Conservation (phyloP, 2,329 filamentous ascomycete genomes). For the Scopulariopsis brevicaulis region DNA sequence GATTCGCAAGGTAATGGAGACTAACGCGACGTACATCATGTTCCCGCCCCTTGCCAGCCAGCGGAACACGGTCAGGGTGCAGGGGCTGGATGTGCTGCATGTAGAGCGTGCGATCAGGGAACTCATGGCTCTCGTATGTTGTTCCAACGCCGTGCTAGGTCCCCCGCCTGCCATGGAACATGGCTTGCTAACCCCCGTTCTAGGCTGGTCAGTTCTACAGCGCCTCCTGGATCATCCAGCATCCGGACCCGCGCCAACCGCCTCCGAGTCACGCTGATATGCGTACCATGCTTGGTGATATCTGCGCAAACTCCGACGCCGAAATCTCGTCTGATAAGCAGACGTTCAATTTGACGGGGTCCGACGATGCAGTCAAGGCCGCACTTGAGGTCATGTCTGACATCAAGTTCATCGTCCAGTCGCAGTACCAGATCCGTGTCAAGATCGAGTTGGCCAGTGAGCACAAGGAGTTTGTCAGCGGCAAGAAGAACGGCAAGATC, state of each 20-base stretch:
- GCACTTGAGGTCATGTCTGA: constrained; percentile 92
- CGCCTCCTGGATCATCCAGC: constrained; percentile 88
- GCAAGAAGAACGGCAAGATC: constrained; percentile 99
- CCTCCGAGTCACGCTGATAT: constrained; percentile 58
- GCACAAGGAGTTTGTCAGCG: constrained; percentile 98
- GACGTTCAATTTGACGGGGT: constrained; percentile 87
- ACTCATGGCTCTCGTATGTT: constrained; percentile 79
- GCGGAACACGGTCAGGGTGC: constrained; percentile 75
- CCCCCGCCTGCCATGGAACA: neutral
- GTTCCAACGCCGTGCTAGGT: constrained; percentile 7
- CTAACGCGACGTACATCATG: constrained; percentile 89
- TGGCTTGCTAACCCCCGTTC: neutral
- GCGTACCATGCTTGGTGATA: constrained; percentile 83
- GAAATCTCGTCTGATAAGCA: constrained; percentile 92
- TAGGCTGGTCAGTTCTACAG: constrained; percentile 96
- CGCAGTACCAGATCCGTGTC: constrained; percentile 86
- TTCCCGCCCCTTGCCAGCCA: constrained; percentile 82
- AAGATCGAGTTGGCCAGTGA: constrained; percentile 99
- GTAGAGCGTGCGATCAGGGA: constrained; percentile 92
- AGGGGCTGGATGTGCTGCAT: constrained; percentile 85
- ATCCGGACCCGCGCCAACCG: constrained; percentile 53
- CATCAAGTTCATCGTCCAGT: constrained; percentile 76
- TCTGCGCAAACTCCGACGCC: constrained; percentile 91
- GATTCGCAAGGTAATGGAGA: constrained; percentile 94
- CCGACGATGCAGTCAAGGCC: constrained; percentile 90